Conservation (phyloP, 2,329 filamentous ascomycete genomes). For the Pseudofabraea citricarpa region DNA sequence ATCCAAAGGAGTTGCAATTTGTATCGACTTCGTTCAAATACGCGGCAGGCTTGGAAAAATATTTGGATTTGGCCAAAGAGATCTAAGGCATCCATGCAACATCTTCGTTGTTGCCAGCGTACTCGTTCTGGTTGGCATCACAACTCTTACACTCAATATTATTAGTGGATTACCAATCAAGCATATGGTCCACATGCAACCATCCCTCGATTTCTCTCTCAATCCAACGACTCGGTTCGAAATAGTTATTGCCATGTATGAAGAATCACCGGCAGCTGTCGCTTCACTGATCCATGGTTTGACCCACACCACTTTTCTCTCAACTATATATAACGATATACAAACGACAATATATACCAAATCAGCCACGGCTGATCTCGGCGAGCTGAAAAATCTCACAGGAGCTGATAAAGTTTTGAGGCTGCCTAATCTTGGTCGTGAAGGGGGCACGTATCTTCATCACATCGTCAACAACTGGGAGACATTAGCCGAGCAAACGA, state of each 20-base stretch:
- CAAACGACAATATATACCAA: constrained; percentile 24
- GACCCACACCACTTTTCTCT: constrained; percentile 16
- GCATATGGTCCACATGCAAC: neutral
- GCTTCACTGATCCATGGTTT: constrained; percentile 15
- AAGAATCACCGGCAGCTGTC: constrained; percentile 16
- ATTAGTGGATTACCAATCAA: constrained; percentile 3
- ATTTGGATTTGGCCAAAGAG: neutral
- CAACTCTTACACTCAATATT: constrained; percentile 7
- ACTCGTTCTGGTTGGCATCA: constrained; percentile 1
- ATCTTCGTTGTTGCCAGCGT: constrained; percentile 4
- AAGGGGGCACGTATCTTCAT: constrained; percentile 42
- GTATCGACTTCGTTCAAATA: constrained; percentile 2
- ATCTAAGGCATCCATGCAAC: constrained; percentile 6
- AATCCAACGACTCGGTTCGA: constrained; percentile 17
- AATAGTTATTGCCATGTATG: constrained; percentile 23
- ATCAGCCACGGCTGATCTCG: constrained; percentile 10
- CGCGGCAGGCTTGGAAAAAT: neutral
- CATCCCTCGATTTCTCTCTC: constrained; percentile 14
- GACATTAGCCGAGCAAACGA: constrained; percentile 37
- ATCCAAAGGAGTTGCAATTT: constrained; percentile 5
- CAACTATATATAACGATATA: constrained; percentile 5
- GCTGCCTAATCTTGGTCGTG: constrained; percentile 37
- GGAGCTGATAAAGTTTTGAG: constrained; percentile 19
- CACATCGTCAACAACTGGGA: constrained; percentile 41
- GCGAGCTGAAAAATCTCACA: constrained; percentile 13